Conservation (phyloP, 805 yeast genomes). For the Komagataella kurtzmanii region DNA sequence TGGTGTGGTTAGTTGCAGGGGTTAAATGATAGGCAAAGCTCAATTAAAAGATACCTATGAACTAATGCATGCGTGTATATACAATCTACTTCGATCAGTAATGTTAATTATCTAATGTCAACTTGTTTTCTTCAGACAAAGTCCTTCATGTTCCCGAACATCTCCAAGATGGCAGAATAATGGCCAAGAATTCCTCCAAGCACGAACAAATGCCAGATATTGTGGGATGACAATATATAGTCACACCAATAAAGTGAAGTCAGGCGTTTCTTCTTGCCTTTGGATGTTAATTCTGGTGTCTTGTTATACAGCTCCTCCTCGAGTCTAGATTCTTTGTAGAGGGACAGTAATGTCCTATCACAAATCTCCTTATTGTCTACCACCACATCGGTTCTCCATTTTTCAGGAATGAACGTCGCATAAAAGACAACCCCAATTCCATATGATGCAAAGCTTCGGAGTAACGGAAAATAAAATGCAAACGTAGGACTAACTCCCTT, state of each 20-base stretch:
- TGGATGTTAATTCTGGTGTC: constrained; percentile 20
- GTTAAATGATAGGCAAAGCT: background rate
- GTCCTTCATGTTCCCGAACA: constrained; percentile 29
- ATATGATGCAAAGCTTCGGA: constrained; percentile 64
- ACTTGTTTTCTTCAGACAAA: background rate
- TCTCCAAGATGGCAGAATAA: constrained; percentile 62
- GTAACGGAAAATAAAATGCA: constrained; percentile 50
- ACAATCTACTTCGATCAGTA: background rate
- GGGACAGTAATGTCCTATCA: constrained; percentile 17
- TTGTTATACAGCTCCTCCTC: constrained; percentile 19
- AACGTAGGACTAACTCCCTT: constrained; percentile 44
- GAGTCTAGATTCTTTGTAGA: constrained; percentile 11
- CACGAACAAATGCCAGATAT: constrained; percentile 89
- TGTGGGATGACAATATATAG: constrained; percentile 66
- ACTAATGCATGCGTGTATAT: background rate
- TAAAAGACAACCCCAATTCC: constrained; percentile 75
- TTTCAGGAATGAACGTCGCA: constrained; percentile 80
- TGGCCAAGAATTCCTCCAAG: constrained; percentile 85
- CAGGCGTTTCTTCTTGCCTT: constrained; percentile 18
- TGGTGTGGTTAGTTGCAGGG: too few relatives aligned
- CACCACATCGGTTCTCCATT: constrained; percentile 62
- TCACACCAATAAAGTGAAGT: constrained; percentile 76
- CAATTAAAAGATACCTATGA: background rate
- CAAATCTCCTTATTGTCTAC: constrained; percentile 28
- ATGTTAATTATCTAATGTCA: background rate